Evolutionary conservation across 345 rosid genomes (phyloP).

Genomic region (Pistacia atlantica): DNA sequence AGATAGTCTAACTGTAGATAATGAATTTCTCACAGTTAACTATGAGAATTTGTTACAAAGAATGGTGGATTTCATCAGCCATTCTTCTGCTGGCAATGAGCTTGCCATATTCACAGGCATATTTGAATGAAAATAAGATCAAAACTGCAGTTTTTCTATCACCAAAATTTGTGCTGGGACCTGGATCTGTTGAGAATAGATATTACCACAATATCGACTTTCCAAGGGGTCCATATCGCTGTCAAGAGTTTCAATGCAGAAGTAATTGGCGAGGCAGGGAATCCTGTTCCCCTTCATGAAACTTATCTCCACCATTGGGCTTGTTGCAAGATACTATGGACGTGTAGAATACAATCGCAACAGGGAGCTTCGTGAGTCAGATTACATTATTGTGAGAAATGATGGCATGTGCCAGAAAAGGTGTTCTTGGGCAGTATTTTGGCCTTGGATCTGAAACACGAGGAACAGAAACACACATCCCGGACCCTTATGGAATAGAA

Average conservation of each 20-base stretch:
- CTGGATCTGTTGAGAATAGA: constrained; percentile 72
- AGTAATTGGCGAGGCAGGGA: constrained; percentile 72
- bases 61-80: constrained; percentile 27
- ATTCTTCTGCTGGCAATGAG: constrained; percentile 26
- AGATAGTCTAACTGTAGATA: not conserved
- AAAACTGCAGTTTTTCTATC: constrained; percentile 64
- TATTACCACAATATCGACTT: constrained; percentile 58
- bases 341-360: constrained; percentile 18
- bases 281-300: constrained; percentile 71
- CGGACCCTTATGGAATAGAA: constrained; percentile 87
- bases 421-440: constrained; percentile 47
- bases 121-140: constrained; percentile 30
- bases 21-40: constrained; percentile 27
- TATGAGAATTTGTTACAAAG: constrained; percentile 23
- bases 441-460: constrained; percentile 93
- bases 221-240: constrained; percentile 86
- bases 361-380: constrained; percentile 18
- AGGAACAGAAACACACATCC: constrained; percentile 56
- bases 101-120: constrained; percentile 27
- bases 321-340: constrained; percentile 49
- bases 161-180: constrained; percentile 66
- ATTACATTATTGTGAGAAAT: constrained; percentile 38
- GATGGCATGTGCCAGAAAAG: constrained; percentile 62
- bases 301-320: constrained; percentile 96
- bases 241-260: constrained; percentile 68